Evolutionary conservation across 768 basidiomycete species (phyloP).

Genomic region (Leccinellum albellum): DNA sequence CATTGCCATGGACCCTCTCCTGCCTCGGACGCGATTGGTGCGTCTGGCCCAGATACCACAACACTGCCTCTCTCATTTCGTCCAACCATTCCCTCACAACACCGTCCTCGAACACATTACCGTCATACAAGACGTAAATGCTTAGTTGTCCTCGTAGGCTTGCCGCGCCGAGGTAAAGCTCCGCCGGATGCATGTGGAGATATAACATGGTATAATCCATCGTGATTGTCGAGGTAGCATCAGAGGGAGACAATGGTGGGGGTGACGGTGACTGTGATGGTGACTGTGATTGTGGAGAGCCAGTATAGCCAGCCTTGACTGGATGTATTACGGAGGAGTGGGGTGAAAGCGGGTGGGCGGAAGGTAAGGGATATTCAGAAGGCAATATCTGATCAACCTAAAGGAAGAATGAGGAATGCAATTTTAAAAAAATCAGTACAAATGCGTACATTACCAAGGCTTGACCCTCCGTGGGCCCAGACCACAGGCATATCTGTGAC

Average conservation of each 20-base stretch:
- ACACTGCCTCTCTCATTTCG: constrained; percentile 32
- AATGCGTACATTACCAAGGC: constrained; percentile 28
- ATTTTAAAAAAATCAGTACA: not conserved
- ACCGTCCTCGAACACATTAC: constrained; percentile 41
- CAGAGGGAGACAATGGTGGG: not conserved
- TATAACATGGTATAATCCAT: constrained; percentile 7
- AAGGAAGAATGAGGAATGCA: not conserved
- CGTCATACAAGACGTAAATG: constrained; percentile 39
- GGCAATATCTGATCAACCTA: constrained; percentile 38
- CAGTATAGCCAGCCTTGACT: constrained; percentile 5
- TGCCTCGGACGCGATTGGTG: not conserved
- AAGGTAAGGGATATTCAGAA: constrained; percentile 32
- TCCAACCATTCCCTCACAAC: constrained; percentile 46
- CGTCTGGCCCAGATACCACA: not conserved
- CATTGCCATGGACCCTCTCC: too few species aligned
- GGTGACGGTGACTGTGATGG: not conserved
- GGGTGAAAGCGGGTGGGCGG: constrained; percentile 21
- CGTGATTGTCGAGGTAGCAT: constrained; percentile 7
- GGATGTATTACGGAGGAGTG: constrained; percentile 16
- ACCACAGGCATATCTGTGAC: constrained; percentile 4
- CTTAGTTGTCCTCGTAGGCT: constrained; percentile 32
- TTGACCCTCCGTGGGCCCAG: constrained; percentile 21
- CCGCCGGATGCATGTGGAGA: constrained; percentile 43
- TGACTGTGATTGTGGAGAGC: not conserved
- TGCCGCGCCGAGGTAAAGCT: constrained; percentile 42